Base-by-base conservation (phyloP, 176 grass and related monocot genomes). In the Zea luxurians region DNA sequence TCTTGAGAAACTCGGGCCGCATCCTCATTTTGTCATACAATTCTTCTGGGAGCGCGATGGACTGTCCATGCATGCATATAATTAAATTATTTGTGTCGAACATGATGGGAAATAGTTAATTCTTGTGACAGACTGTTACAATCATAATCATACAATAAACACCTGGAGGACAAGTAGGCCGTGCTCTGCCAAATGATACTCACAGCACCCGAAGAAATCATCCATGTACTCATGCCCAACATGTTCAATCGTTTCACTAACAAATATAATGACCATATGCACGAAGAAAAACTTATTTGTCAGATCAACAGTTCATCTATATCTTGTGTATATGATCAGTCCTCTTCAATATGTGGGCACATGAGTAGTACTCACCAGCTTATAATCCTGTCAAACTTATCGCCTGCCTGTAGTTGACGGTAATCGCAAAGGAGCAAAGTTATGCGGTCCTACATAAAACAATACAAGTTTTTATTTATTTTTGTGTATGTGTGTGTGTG, bases 191-290 rank as follows among this genome's bases (percentile, higher is more conserved):
- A 96, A 64, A 54, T 90, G 71, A 42, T 87, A 90, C 70, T 83
- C 83, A 4, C 85, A 88, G 64, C 70, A 81, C 13, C 42, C 48
- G 46, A 92, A 92, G 52, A 89, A 92, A 8, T 86, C 76, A 4
- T 83, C 90, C 68, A 85, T 80, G 21, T 89, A 92, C 86, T 92
- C 86, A 72, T 92, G 90, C 13, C 90, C 90, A 16, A 92, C 90
- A 71, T 34, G 83, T 92, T 92, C 86, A 48, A 92, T 81, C 90
- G 89, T 92, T 71, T 83, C 90, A 72, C 90, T 92, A 41, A 77
- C 89, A 41, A 77, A 61, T n/a, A n/a, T n/a, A n/a, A n/a, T 46
- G 42, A 5, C 0, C 36, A 68, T 60, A 48, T 0, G 8, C 27
- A 27, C 27, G 27, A 27, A 27, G 27, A 27, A 27, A 34, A 44